Base-by-base conservation (phyloP, 768 basidiomycete species). In the Trametes cubensis region DNA sequence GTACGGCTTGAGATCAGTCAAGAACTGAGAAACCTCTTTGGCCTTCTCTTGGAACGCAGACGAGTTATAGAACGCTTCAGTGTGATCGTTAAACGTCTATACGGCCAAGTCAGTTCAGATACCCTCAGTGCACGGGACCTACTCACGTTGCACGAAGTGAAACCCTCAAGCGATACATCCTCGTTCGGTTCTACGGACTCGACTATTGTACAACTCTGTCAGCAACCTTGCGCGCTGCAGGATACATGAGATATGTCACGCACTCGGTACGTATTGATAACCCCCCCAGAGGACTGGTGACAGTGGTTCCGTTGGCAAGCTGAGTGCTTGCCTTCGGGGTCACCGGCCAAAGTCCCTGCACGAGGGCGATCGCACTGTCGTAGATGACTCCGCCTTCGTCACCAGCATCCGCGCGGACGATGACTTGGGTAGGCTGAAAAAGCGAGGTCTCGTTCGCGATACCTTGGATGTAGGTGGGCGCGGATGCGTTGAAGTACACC, bases 321-420 rank as follows among this genome's bases (percentile, higher is more conserved):
- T 81, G 83, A 15, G 78, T 83, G 20, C 75, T 82, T 51, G 81
- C 81, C 23, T 71, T 66, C 15, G 65, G 26, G 5, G 79, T 83
- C 2, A 76, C 72, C 2, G 88, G 89, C 75, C 81, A 87, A 46
- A 92, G 70, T 14, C 89, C 90, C 71, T 92, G 90, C 11, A 87
- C 73, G 53, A 91, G 72, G 0, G 90, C 87, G 25, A 83, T 74
- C 11, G 88, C 85, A 5, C 87, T 86, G 66, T 89, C 84, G 62
- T 79, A 79, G 45, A 87, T 85, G n/a, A 88, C 85, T 39, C 79
- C 83, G 18, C 81, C 83, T 73, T 92, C 89, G 18, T 84, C 88
- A 6, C 87, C 87, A 26, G 81, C 83, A 71, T 91, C 89, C 1
- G 90, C 89, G 18, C 80, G 82, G 53, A 85, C 79, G 38, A 70